Evolutionary conservation across 2,329 filamentous ascomycete species (phyloP), one percentile per base, ranked within the genome.

Genomic region (Pyricularia sp.): DNA sequence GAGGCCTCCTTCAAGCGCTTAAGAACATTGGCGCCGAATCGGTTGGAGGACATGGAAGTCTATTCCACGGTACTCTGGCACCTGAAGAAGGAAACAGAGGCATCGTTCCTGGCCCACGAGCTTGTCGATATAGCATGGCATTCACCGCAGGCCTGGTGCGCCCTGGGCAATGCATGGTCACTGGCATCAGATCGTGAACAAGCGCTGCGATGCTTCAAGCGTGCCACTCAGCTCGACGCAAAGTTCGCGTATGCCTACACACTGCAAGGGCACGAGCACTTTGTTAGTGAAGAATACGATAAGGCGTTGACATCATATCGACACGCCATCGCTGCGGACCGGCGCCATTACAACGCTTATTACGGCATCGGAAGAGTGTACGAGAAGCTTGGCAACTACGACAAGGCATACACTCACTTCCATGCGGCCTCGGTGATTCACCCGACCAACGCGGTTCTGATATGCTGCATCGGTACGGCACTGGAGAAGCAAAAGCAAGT

Each of bases 51-150:
- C 75, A 97, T 98, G 94, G 95, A 99, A 77, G 90, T 98, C 50
- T 99, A 97, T 79, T 98, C 94, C 17, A 99, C 95, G 0, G 90
- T 97, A n/a, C 85, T 99, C n/a, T 99, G 96, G 95, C 94, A 97
- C 78, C 82, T 97, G 71, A 97, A 97, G 79, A 90, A 92, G 71
- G 94, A 97, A 76, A 92, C 93, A 0, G 92, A 97, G 71, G 84
- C 99, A 26, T 94, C 94, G 0, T 97, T 95, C 79, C 84, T 99
- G 31, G 93, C 94, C 0, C 94, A 98, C 75, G 92, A 96, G 74
- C 84, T 98, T 59, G 86, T 97, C 67, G 94, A 97, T 72, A 84
- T 91, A 20, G 92, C 93, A 70, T 95, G 94, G 81, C 85, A 95
- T 72, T 94, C 94, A 0, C 94, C 95, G 1, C 91, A 99, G 78